Base-by-base conservation (phyloP, 2,329 filamentous ascomycete genomes). In the Neonectria magnoliae region DNA sequence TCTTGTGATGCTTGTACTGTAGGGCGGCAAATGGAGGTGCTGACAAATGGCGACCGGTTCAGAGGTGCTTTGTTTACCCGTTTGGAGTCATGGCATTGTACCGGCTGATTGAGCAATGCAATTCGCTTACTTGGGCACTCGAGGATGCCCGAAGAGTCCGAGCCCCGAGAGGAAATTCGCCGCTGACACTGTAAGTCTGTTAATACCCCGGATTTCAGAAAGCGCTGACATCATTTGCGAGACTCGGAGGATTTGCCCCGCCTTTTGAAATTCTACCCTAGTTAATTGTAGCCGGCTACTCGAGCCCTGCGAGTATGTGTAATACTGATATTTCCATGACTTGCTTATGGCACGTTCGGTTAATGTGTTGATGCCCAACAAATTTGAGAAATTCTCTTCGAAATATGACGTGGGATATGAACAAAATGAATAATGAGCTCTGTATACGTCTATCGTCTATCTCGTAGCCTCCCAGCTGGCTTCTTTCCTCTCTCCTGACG, bases 361-460 rank as follows among this genome's bases (percentile, higher is more conserved):
- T 16, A 36, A 36, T 14, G 5, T 36, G 33, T 13, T 16, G 11
- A 36, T 16, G 14, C 6, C 16, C 33, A 36, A 36, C 33, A n/a
- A 38, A n/a, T 16, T 38, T 45, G 38, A 13, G 14, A 38, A 20
- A 44, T 4, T 16, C 11, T 41, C n/a, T 33, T 38, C 29, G 48
- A 57, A 51, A 25, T 20, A 18, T 27, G 33, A 51, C 20, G 18
- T 48, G 33, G 52, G 57, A 57, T 60, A 56, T 60, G 57, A 41
- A 47, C 14, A 57, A 50, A 31, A 22, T 25, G 16, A 45, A 20
- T 16, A 13, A 44, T 56, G 25, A 25, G 31, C 20, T 38, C 55
- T 65, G 57, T 55, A 42, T 62, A 61, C 62, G 58, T 65, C 62
- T 65, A 58, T 65, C 62, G 44, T 65, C 62, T 62, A 62, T 62